Conservation (phyloP, 2,329 filamentous ascomycete species). For the Cordyceps militaris region DNA sequence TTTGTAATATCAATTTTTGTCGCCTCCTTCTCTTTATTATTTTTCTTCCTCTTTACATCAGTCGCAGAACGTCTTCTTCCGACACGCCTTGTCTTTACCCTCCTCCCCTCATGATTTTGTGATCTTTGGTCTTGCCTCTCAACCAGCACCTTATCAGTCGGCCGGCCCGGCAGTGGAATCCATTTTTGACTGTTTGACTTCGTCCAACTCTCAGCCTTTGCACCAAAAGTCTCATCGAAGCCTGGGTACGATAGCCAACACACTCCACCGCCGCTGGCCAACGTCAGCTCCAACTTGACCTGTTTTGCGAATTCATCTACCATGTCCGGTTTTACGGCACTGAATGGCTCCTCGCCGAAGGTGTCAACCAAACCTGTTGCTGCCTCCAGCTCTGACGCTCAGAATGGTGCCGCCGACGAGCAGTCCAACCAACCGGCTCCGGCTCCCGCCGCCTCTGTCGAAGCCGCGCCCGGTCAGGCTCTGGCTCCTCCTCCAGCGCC, state of each 20-base stretch:
- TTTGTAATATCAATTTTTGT: neutral
- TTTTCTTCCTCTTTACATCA: neutral
- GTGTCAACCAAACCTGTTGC: neutral
- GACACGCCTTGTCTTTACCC: no score
- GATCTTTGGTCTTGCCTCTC: neutral
- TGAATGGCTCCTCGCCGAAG: conserved; percentile 45
- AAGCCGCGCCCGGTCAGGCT: neutral
- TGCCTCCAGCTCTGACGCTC: neutral
- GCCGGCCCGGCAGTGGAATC: conserved; percentile 4
- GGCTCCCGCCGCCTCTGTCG: neutral
- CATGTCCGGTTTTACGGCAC: conserved; percentile 47
- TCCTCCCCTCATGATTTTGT: no score
- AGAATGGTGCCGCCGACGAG: neutral
- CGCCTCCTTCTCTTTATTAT: neutral
- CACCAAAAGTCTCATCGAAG: neutral
- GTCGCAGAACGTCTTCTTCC: neutral
- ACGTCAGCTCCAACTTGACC: neutral
- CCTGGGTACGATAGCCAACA: neutral
- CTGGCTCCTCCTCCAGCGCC: neutral
- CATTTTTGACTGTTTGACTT: neutral
- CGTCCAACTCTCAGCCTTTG: neutral
- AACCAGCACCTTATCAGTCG: neutral
- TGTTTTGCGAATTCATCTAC: neutral
- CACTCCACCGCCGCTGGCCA: neutral
- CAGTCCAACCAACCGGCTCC: neutral